Base-by-base conservation (phyloP, 257 asterid species). In the Haberlea rhodopensis region DNA sequence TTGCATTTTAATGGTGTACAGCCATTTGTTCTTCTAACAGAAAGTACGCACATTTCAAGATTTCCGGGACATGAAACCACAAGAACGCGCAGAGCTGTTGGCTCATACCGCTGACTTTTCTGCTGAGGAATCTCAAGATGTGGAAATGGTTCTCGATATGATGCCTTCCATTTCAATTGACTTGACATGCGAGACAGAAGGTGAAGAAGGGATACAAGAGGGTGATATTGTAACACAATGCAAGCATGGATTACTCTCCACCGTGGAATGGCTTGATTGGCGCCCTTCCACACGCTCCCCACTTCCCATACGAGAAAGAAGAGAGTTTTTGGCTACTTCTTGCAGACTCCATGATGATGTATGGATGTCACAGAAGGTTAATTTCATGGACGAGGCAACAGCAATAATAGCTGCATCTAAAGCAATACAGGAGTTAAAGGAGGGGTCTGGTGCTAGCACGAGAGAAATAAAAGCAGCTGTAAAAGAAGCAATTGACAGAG, bases 121-220 rank as follows among this genome's bases (percentile, higher is more conserved):
- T 57, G 70, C 78, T 18, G 63, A 74, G 5, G 91, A 94, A 73
- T 71, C 89, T 70, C 89, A 77, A 57, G 99, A 94, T 52, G 97
- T 90, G 75, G 99, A 94, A 80, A 71, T 64, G 69, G 97, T 90
- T 57, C 94, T 94, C 7, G 88, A 94, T 75, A 86, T 86, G 97
- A 87, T 94, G 90, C 97, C 99, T 70, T 84, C 89, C 31, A 79
- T 90, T 74, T 72, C 89, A 62, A 57, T 94, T 25, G 95, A 94
- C 29, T 77, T 94, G 70, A 76, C 95, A n/a, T 87, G 95, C 32
- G 99, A 90, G 78, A 94, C 99, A 2, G 99, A 87, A 79, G 99
- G 99, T 5, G 99, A 94, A 78, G 97, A 94, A 66, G 99, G 97
- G 54, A 81, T 94, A 63, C 97, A 90, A 75, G 99, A 90, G 66